These are phyloP conservation scores for Juglanconis oblonga DNA, from an alignment of 2,329 filamentous ascomycete species.

Conservation along the genomic window DNA sequence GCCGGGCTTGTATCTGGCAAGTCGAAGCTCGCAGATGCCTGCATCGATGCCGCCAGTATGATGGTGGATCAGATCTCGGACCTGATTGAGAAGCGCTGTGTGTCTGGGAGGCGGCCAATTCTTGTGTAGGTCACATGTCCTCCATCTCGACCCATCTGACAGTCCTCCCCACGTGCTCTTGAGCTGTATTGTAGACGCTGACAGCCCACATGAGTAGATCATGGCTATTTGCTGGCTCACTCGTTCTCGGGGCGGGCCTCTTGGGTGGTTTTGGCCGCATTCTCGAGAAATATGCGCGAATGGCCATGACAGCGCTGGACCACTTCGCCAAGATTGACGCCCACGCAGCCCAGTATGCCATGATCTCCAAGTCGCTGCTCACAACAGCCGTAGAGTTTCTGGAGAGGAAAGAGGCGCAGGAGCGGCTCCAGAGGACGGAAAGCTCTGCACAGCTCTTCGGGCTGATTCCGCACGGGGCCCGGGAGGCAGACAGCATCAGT, in stretches of 20 bases:
- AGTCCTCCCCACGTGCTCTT: background rate
- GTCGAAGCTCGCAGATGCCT: conserved; percentile 51
- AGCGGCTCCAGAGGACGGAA: conserved; percentile 45
- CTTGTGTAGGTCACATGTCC: conserved; percentile 41
- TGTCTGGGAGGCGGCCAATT: conserved; percentile 46
- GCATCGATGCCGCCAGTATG: conserved; percentile 51
- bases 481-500: background rate
- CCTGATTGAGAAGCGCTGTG: conserved; percentile 37
- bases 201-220: conserved; percentile 32
- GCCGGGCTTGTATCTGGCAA: conserved; percentile 37
- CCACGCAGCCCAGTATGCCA: conserved; percentile 50
- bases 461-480: conserved; percentile 35
- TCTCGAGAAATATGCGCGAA: conserved; percentile 47
- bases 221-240: conserved; percentile 52
- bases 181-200: background rate
- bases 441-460: conserved; percentile 52
- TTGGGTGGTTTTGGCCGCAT: conserved; percentile 51
- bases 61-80: conserved; percentile 49
- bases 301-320: conserved; percentile 46
- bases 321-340: conserved; percentile 48
- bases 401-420: conserved; percentile 44
- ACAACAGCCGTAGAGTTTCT: conserved; percentile 44
- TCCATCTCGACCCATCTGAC: background rate
- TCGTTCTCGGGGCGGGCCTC: conserved; percentile 50
- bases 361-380: conserved; percentile 51